Percentiles rank a stretch among this genome's conserved stretches.
Conservation (phyloP, 345 rosid species). For the Acer yangbiense region DNA sequence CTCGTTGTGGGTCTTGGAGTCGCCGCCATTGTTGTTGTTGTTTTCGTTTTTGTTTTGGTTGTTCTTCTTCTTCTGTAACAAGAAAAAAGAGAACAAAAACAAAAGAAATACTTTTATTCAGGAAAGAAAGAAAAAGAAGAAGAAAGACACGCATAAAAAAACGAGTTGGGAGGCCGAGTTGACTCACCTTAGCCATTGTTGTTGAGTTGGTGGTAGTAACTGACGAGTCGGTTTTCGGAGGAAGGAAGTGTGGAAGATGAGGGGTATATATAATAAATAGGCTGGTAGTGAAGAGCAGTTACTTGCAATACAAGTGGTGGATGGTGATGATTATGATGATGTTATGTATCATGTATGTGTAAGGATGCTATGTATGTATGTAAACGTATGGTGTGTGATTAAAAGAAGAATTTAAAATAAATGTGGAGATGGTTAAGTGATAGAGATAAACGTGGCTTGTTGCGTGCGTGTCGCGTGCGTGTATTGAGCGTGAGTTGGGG, state of each 20-base stretch:
- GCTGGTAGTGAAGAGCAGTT: neutral
- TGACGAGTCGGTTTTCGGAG: neutral
- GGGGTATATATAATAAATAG: neutral
- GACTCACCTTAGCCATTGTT: constrained; percentile 37
- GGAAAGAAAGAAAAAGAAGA: neutral
- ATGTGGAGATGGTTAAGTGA: neutral
- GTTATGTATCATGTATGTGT: neutral
- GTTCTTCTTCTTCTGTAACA: constrained; percentile 26
- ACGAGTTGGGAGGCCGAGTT: neutral
- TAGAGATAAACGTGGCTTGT: neutral
- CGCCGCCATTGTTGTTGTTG: neutral
- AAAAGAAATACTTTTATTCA: too few relatives aligned
- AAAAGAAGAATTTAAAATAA: too few relatives aligned
- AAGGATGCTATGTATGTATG: neutral
- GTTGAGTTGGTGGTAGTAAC: neutral
- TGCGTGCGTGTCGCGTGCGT: neutral
- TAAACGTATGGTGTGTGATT: neutral
- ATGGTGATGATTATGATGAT: neutral
- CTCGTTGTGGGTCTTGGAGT: constrained; percentile 3
- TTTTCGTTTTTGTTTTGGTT: neutral
- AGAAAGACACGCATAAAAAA: neutral
- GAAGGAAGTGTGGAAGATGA: neutral
- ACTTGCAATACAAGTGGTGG: too few relatives aligned
- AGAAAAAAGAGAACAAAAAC: neutral
- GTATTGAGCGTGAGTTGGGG: too few relatives aligned